Evolutionary conservation across 495 filamentous ascomycete genomes (phyloP), one percentile per base, ranked within the genome.

Genomic region (Penicillium nucicola): DNA sequence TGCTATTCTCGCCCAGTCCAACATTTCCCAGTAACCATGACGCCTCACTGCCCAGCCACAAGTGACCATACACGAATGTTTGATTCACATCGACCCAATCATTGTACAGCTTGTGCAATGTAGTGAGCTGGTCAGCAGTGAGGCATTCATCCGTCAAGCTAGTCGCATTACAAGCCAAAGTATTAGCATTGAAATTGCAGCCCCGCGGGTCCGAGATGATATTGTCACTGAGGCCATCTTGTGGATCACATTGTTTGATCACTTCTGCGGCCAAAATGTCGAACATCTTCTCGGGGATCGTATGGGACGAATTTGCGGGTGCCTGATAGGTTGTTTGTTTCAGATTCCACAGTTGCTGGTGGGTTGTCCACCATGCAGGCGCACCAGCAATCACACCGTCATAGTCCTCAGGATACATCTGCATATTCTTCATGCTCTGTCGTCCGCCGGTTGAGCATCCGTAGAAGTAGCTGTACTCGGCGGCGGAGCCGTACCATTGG

Each of bases 371-470:
- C 79, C 68, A 71, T 2, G 70, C 68, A n/a, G 69, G 54, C 12
- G 54, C 45, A 1, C 54, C 58, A 11, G 50, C 45, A 23, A 52
- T 47, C 9, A 63, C 42, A 65, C 77, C 10, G 70, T 74, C 32
- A 75, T 32, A 52, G 17, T 52, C 50, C 1, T 73, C 68, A 1
- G 81, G 79, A 28, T 71, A 82, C 45, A 67, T 63, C 53, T 84
- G 70, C 2, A 78, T 69, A 5, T 76, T 70, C 37, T 77, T 77
- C 1, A 84, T 50, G 3, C 81, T 82, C 53, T 84, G 79, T 0
- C 79, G 67, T 3, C 83, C 83, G 30, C 82, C 82, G 0, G 77
- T 81, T 0, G 80, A 84, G 63, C 81, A 86, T 14, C 78, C 78
- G 11, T 64, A 60, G 56, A 78, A 85, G 60, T 85, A 85, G 8